Conservation (phyloP, 2,329 filamentous ascomycete species). For the Neonectria hederae region DNA sequence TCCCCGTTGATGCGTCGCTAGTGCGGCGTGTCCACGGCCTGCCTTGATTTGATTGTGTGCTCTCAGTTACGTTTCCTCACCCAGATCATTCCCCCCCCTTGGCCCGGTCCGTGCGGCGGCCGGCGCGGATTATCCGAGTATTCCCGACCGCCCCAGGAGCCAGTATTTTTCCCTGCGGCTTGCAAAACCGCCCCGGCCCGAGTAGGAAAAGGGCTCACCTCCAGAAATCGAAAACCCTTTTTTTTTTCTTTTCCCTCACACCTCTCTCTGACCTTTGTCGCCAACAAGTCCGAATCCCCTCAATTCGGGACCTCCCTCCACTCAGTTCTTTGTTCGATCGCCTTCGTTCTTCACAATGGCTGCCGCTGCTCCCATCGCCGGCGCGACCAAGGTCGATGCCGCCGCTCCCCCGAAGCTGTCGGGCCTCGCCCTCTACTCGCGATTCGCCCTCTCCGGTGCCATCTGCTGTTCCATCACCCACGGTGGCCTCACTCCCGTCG, state of each 20-base stretch:
- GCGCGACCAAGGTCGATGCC: slow-evolving; percentile 50
- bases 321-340: slow-evolving; percentile 45
- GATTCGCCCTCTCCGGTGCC: slow-evolving; percentile 96
- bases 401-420: slow-evolving; percentile 53
- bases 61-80: background rate
- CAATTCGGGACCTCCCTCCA: slow-evolving; percentile 43
- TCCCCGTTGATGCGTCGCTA: background rate
- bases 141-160: slow-evolving; percentile 40
- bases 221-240: slow-evolving; percentile 32
- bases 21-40: background rate
- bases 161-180: slow-evolving; percentile 35
- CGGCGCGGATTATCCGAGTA: slow-evolving; percentile 46
- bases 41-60: background rate
- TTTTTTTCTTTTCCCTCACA: slow-evolving; percentile 24
- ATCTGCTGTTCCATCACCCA: slow-evolving; percentile 99
- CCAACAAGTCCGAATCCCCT: slow-evolving; percentile 22
- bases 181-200: slow-evolving; percentile 21
- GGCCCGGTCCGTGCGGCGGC: slow-evolving; percentile 41
- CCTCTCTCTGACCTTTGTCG: slow-evolving; percentile 16
- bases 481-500: slow-evolving; percentile 95
- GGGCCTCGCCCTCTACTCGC: slow-evolving; percentile 81
- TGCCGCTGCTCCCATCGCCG: slow-evolving; percentile 37
- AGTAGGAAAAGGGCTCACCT: slow-evolving; percentile 42
- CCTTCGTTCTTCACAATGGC: slow-evolving; percentile 54
- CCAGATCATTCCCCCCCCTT: slow-evolving; percentile 28